Evolutionary conservation across 768 basidiomycete genomes (phyloP), one percentile per base, ranked within the genome.

Genomic region (Daedaleopsis nitida): DNA sequence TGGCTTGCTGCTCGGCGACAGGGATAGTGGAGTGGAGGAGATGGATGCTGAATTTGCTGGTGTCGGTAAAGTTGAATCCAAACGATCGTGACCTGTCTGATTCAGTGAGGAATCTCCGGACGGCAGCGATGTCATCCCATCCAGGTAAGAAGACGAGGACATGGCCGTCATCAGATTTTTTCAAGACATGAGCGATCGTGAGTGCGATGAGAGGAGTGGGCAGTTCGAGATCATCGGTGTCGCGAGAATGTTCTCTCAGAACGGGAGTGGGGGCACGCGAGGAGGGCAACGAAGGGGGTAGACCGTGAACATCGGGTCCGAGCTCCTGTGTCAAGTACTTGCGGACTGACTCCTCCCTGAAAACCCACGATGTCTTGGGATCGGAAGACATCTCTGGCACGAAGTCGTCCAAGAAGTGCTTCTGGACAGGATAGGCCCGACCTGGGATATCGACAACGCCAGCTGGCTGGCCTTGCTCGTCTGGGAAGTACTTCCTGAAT

Each of bases 111-210:
- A 81, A 74, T 60, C 84, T 82, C 64, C 92, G 86, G 13, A 92
- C 85, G 7, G 81, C 77, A 53, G 81, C 80, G 54, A 98, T 97
- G 67, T 96, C 94, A 24, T 96, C 93, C 89, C 91, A 92, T 23
- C 94, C 94, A n/a, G 93, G 91, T 11, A 95, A 74, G 79, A 97
- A 96, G 21, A 95, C 92, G 50, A 96, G 81, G 47, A 94, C 87
- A 69, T 96, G 93, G 3, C 95, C 95, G 23, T 90, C 88, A 38
- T 88, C 80, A 0, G 94, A 88, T 43, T 77, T 78, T 53, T 83
- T 78, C 43, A 97, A 74, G 50, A 94, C 89, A 73, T 94, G 86
- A 0, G 88, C 81, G 69, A 98, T 82, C 24, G 88, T 86, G 35
- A 93, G 86, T 23, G 91, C 92, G 50, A 96, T 83, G 43, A 97